A percentile compares a stretch with the other conserved stretches of the same genome.
These are phyloP conservation scores for Ramularia collo-cygni DNA, from an alignment of 2,329 filamentous ascomycete species.

Conservation along the genomic window DNA sequence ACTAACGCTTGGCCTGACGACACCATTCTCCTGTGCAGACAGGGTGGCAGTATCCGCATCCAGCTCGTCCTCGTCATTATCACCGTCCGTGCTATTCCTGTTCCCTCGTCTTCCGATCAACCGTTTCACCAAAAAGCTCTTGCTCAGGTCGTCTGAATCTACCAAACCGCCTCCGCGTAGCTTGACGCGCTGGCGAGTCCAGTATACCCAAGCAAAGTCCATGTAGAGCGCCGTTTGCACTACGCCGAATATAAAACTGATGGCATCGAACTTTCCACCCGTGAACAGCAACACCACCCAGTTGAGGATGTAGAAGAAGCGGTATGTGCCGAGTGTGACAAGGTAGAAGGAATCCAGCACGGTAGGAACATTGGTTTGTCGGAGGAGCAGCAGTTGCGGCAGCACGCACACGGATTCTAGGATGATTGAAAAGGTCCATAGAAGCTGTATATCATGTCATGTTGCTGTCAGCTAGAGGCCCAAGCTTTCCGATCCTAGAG, in stretches of 20 bases:
- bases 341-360: slow-evolving; percentile 98
- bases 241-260: slow-evolving; percentile 77
- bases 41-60: slow-evolving; percentile 53
- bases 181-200: slow-evolving; percentile 87
- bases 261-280: slow-evolving; percentile 49
- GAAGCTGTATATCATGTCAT: slow-evolving; percentile 47
- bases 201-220: slow-evolving; percentile 97
- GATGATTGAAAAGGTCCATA: slow-evolving; percentile 84
- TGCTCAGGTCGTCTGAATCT: slow-evolving; percentile 78
- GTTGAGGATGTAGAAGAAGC: slow-evolving; percentile 82
- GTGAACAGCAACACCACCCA: slow-evolving; percentile 63
- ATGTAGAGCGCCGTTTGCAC: slow-evolving; percentile 85
- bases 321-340: slow-evolving; percentile 77
- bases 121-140: slow-evolving; percentile 74
- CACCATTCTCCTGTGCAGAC: slow-evolving; percentile 30
- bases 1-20: slow-evolving; percentile 17
- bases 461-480: slow-evolving; percentile 2
- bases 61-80: slow-evolving; percentile 50
- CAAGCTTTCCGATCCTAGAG: slow-evolving; percentile 2
- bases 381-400: slow-evolving; percentile 82
- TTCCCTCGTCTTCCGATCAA: slow-evolving; percentile 57
- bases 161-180: slow-evolving; percentile 80
- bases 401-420: slow-evolving; percentile 88
- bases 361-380: slow-evolving; percentile 90
- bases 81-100: slow-evolving; percentile 30